These are phyloP conservation scores for Salvia sclarea DNA, from an alignment of 305 asterid species.

Conservation along the genomic window DNA sequence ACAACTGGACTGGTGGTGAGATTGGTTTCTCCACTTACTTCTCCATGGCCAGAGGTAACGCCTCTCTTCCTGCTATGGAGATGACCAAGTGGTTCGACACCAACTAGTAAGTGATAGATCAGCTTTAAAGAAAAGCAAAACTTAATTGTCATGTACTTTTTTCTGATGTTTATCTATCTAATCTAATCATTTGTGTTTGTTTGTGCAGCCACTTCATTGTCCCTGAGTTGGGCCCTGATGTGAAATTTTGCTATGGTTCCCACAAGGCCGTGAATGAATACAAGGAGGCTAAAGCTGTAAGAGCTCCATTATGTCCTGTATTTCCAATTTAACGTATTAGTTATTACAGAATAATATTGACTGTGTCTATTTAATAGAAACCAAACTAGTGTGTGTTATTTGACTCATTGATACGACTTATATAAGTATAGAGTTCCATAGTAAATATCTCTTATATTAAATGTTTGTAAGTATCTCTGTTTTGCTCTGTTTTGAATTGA, in stretches of 20 bases:
- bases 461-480: neutral
- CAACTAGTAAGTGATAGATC: slow-evolving; percentile 69
- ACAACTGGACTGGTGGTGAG: slow-evolving; percentile 82
- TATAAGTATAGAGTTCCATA: neutral
- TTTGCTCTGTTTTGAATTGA: neutral
- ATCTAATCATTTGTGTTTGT: slow-evolving; percentile 6
- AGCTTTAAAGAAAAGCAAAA: neutral
- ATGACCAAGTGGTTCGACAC: slow-evolving; percentile 98
- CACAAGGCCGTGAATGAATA: slow-evolving; percentile 89
- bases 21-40: slow-evolving; percentile 74
- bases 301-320: slow-evolving; percentile 21
- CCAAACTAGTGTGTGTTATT: neutral
- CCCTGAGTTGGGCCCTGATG: slow-evolving; percentile 94
- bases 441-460: neutral
- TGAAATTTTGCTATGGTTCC: slow-evolving; percentile 75
- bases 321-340: neutral
- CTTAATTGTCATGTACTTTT: too few relatives aligned
- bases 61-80: slow-evolving; percentile 90
- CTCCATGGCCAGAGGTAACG: slow-evolving; percentile 93
- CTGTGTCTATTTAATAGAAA: neutral
- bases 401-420: neutral
- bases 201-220: slow-evolving; percentile 83
- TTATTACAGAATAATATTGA: neutral
- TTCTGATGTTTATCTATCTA: slow-evolving; percentile 6
- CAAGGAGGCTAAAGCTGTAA: slow-evolving; percentile 90